Base-by-base conservation (phyloP, 805 yeast species). In the Candida multigemmis region DNA sequence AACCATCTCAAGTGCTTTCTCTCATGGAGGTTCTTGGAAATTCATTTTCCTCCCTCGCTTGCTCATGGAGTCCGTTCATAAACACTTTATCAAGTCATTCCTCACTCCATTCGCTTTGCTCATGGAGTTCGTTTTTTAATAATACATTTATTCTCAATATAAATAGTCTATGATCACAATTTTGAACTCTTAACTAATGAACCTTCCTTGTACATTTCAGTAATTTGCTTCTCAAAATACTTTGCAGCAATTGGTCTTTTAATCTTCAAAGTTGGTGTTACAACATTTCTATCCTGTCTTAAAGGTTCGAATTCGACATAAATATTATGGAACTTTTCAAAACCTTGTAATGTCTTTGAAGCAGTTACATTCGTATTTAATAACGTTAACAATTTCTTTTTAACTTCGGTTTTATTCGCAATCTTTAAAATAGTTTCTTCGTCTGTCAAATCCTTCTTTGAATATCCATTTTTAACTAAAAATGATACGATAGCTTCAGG, bases 231-330 rank as follows among this genome's bases (percentile, higher is more conserved):
- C 19, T 31, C 38, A 31, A 58, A 56, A 35, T 30, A 46, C 30
- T 48, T 48, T 19, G 40, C 30, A 21, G 59, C 59, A 19, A 52
- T 26, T n/a, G 63, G 61, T 35, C 68, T 50, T 38, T 53, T 60
- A 28, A 61, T 46, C 40, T 61, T 61, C 51, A 59, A 41, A 1
- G 67, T 61, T 16, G 66, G 66, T 2, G 68, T 61, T 14, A 61
- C 46, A 1, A 60, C 56, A 27, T 56, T 53, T 13, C 44, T 44
- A 21, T 54, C 65, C 7, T 56, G 40, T 9, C 50, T 56, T 37
- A 61, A 51, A 7, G 68, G 68, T 24, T 61, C 64, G 22, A 60
- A 41, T 12, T 41, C 56, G 28, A 58, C 38, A 18, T 36, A 27
- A n/a, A 56, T 36, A 34, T 61, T 61, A 40, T 59, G 56, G 19